Conservation (phyloP, 2,329 filamentous ascomycete genomes). For the Zarea fungicola region DNA sequence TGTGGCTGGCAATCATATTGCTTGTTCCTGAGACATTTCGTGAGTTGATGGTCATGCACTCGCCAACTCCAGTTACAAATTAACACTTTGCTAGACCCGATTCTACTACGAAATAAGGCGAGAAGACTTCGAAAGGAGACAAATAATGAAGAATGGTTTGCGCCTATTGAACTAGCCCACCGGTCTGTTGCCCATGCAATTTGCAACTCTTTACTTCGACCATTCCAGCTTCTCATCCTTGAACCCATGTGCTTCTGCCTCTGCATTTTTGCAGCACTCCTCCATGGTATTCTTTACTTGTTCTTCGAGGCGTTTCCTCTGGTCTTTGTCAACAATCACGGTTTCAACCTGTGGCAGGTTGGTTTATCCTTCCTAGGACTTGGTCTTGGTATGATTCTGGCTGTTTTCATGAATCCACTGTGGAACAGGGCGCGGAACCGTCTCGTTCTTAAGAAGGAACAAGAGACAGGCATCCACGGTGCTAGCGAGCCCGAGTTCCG, state of each 20-base stretch:
- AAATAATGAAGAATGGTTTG: constrained; percentile 69
- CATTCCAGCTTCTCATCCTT: constrained; percentile 71
- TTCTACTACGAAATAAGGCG: constrained; percentile 70
- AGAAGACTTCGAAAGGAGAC: constrained; percentile 64
- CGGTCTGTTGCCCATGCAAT: constrained; percentile 62
- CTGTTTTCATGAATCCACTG: constrained; percentile 56
- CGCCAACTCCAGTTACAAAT: not conserved
- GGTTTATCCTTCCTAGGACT: constrained; percentile 75
- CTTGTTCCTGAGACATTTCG: constrained; percentile 86
- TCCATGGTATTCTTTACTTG: constrained; percentile 84
- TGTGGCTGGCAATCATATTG: constrained; percentile 59
- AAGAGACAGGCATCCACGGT: constrained; percentile 46
- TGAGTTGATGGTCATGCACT: constrained; percentile 27
- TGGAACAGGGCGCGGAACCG: constrained; percentile 57
- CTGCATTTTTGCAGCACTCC: constrained; percentile 74
- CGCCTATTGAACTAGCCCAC: constrained; percentile 68
- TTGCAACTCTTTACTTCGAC: constrained; percentile 54
- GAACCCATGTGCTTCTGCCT: constrained; percentile 84
- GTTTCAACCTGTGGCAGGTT: constrained; percentile 71
- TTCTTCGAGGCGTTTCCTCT: constrained; percentile 87
- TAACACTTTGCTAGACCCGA: no score
- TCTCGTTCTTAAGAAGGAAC: constrained; percentile 50
- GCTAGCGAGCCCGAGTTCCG: constrained; percentile 81
- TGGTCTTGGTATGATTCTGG: constrained; percentile 61
- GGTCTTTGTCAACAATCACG: constrained; percentile 71